Evolutionary conservation across 225 moss, liverwort and hornwort species (phyloP).

Genomic region (Lunularia cruciata): DNA sequence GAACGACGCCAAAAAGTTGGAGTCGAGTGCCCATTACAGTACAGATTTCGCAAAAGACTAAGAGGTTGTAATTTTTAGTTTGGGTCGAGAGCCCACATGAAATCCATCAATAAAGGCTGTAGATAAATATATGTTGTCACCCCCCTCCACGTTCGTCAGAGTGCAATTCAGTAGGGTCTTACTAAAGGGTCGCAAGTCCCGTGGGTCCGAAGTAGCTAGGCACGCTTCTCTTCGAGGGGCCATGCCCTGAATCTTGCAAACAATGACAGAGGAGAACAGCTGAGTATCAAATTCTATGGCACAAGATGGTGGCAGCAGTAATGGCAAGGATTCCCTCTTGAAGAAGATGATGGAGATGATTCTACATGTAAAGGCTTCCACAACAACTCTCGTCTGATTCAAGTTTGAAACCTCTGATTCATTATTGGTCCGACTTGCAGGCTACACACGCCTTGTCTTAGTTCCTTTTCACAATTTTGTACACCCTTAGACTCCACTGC

Average conservation of each 20-base stretch:
- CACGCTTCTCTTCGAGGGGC: not conserved
- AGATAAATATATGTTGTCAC: not conserved
- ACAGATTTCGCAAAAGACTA: slow-evolving; percentile 98
- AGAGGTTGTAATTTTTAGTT: slow-evolving; percentile 6
- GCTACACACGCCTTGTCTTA: slow-evolving; percentile 8
- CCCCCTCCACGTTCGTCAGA: slow-evolving; percentile 1
- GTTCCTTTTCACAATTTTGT: not conserved
- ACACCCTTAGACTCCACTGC: not conserved
- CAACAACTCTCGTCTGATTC: not conserved
- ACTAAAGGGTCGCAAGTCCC: slow-evolving; percentile 7
- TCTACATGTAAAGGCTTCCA: slow-evolving; percentile 4
- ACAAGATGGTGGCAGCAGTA: slow-evolving; percentile 1
- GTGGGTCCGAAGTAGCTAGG: too few species aligned
- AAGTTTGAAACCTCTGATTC: slow-evolving; percentile 9
- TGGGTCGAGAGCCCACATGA: slow-evolving; percentile 17
- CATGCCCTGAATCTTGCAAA: not conserved
- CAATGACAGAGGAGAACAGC: not conserved
- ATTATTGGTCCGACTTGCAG: not conserved
- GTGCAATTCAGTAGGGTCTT: not conserved
- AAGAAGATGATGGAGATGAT: slow-evolving; percentile 7
- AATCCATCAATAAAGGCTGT: slow-evolving; percentile 22
- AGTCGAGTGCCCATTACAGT: slow-evolving; percentile 98
- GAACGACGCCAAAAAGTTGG: slow-evolving; percentile 94
- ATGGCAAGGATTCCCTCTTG: not conserved
- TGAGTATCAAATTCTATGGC: slow-evolving; percentile 3